Evolutionary conservation across 1,284 basidiomycete species (phyloP), one percentile per base, ranked within the genome.

Genomic region (Takashimella koratensis): DNA sequence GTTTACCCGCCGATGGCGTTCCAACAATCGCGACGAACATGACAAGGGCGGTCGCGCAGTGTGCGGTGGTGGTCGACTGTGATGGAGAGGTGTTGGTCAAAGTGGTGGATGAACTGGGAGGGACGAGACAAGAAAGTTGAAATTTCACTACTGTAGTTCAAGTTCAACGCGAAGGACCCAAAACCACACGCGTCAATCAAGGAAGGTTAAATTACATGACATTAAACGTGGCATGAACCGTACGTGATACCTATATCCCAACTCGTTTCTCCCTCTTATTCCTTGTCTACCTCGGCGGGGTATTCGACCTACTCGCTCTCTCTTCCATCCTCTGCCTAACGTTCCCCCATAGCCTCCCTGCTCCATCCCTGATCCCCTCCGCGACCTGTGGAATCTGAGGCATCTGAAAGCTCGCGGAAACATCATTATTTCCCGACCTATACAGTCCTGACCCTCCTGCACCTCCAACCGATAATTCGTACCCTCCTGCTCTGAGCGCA

Each of bases 1-100:
- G 80, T 74, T 93, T 96, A 20, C 95, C 95, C 4, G 91, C 81
- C 27, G 79, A 84, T 2, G 84, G 83, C 0, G 92, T 87, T 13
- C 95, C 95, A 36, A 96, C 81, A 52, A 98, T 83, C 11, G 88
- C 86, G 65, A 98, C 85, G 70, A 97, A 85, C 88, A 90, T 76
- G 47, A 40, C 44, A 19, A 21, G 22, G 4, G 13, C n/a, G n/a
- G n/a, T n/a, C n/a, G n/a, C n/a, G n/a, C n/a, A n/a, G n/a, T n/a
- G n/a, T n/a, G n/a, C n/a, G n/a, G n/a, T n/a, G n/a, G n/a, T n/a
- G n/a, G n/a, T n/a, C n/a, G n/a, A n/a, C n/a, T n/a, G n/a, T n/a
- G n/a, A n/a, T n/a, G n/a, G n/a, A n/a, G n/a, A n/a, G n/a, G n/a
- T n/a, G n/a, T n/a, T n/a, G n/a, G n/a, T n/a, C n/a, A n/a, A n/a